Base-by-base conservation (phyloP, 2,329 filamentous ascomycete genomes). In the Dothistroma pini region DNA sequence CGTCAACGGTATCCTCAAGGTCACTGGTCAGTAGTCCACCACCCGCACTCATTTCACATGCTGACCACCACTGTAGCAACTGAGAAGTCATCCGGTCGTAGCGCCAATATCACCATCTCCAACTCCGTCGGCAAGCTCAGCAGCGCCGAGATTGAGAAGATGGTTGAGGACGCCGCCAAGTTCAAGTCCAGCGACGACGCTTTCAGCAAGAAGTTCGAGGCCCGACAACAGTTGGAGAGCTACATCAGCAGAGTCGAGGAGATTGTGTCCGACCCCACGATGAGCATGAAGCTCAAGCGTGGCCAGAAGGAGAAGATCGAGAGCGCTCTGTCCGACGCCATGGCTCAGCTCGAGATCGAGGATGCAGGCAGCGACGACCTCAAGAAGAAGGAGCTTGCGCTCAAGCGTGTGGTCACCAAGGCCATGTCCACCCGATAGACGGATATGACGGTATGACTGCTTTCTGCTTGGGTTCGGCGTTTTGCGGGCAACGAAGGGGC, bases 221-320 rank as follows among this genome's bases (percentile, higher is more conserved):
- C 95, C 67, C 92, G 96, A 84, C 95, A 99, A 84, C 93, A 97
- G 83, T 90, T 99, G 70, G 95, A 99, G 86, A 93, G 91, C 56
- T 99, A 99, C 87, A 97, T 99, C 79, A 89, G 90, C 78, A 91
- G 93, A 77, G 93, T 97, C 67, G 95, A 99, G 87, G 95, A 99
- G 84, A 96, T 99, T 75, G 87, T 97, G 78, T 96, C 91, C 51
- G 95, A 99, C 84, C 95, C 95, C 63, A 91, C 89, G 51, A 89
- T 96, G 82, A 95, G 91, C 67, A 86, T 97, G 76, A 97, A 96
- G 87, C 86, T 99, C 77, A 97, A 97, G 91, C 92, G 93, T 74
- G 92, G 91, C 79, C 93, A 96, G 86, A 96, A 96, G 89, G 93
- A 97, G 82, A 97, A 96, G 89, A 97, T 99, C 70, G 95, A 99